phyloP scores from a whole-genome alignment of 768 basidiomycete species.

The Xerocomus potaroensis region DNA sequence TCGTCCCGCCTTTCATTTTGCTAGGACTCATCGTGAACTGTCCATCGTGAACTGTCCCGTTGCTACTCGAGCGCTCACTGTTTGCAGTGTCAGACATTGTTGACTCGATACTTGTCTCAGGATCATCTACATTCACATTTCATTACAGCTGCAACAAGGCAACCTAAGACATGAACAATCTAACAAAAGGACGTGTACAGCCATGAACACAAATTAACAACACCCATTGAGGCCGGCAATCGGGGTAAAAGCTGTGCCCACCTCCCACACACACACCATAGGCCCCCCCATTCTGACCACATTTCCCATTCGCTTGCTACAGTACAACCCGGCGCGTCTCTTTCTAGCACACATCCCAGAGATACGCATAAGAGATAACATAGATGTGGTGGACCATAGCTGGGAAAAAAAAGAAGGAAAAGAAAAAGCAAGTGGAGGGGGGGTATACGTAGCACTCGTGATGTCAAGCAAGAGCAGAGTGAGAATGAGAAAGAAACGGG shows the following conservation, averaged over 20 bases:
- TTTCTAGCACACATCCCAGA: conserved; percentile 6
- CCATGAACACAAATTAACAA: not conserved
- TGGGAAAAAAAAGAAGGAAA: not conserved
- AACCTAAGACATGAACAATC: not conserved
- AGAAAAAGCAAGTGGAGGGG: not conserved
- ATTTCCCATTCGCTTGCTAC: conserved; percentile 7
- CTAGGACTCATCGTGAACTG: too few relatives aligned
- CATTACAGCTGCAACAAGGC: not conserved
- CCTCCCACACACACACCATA: not conserved
- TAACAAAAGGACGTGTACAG: not conserved
- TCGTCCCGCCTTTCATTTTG: too few relatives aligned
- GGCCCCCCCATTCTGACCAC: conserved; percentile 2
- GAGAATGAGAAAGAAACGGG: not conserved
- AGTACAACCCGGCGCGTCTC: conserved; percentile 10
- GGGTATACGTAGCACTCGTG: conserved; percentile 11
- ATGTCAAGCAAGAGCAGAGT: too few relatives aligned
- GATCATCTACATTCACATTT: too few relatives aligned
- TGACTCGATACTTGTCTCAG: too few relatives aligned
- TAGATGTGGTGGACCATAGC: conserved; percentile 13
- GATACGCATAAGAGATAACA: conserved; percentile 15
- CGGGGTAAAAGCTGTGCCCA: conserved; percentile 6
- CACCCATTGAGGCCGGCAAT: too few relatives aligned
- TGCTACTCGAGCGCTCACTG: too few relatives aligned
- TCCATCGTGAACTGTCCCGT: too few relatives aligned
- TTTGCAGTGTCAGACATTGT: too few relatives aligned